Evolutionary conservation across 495 filamentous ascomycete species (phyloP), one percentile per base, ranked within the genome.

Genomic region (Hyaloscypha hepaticicola): DNA sequence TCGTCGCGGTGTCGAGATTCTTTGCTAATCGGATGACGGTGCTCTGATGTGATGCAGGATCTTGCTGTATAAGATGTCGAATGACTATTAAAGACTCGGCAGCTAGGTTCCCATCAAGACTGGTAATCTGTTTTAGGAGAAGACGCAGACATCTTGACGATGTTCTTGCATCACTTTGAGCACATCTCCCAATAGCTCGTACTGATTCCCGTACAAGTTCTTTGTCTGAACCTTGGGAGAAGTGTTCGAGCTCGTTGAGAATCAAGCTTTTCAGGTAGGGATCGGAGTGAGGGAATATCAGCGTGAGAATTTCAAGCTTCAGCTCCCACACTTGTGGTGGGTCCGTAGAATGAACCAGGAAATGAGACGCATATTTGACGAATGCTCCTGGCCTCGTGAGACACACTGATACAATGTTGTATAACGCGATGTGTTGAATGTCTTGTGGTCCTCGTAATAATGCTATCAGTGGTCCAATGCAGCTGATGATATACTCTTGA

Each of bases 21-120:
- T 92, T 96, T 8, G 96, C 94, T n/a, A 99, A 78, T 52, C 91
- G 83, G 38, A 97, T 86, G 6, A 99, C 93, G 0, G 94, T 99
- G 0, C 77, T 78, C 6, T 79, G 76, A 69, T 97, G 95, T 16
- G 85, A 85, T 25, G 80, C 74, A 5, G 95, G 92, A 66, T 95
- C 85, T 72, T 94, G 92, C 72, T 97, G 95, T 53, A 99, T 97
- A 28, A 99, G 84, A 76, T 97, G 95, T 6, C 95, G 87, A 53
- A 99, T 92, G 1, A 97, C 93, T 7, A 94, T 96, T 67, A 98
- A 74, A 12, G 90, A 90, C 68, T 97, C 95, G 6, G 93, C 92
- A 0, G 93, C 93, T 4, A 98, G 83, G 11, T 88, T 91, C 6
- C 90, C 90, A 70, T 96, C 91, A 19, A 90, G 77, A 72, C 87